Conservation (phyloP, 352 stramenopile species). For the Globisporangium lucens region DNA sequence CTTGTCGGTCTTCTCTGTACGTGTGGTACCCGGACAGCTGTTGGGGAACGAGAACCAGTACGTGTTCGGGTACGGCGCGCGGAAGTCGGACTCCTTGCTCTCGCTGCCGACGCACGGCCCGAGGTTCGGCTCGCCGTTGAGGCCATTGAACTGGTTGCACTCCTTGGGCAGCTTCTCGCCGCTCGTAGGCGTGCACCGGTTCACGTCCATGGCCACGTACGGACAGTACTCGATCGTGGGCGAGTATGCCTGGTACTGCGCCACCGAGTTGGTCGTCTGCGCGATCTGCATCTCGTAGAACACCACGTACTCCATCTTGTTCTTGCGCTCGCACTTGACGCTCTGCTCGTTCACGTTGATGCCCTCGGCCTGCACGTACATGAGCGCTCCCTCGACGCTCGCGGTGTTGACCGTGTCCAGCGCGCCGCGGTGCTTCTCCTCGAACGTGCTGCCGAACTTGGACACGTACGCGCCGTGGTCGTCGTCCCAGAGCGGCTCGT, state of each 20-base stretch:
- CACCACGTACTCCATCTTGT: conserved; percentile 30
- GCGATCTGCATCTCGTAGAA: conserved; percentile 34
- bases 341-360: conserved; percentile 33
- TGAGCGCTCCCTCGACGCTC: conserved; percentile 69
- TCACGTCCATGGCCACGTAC: conserved; percentile 15
- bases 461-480: conserved; percentile 22
- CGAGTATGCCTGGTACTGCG: conserved; percentile 18
- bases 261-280: conserved; percentile 19
- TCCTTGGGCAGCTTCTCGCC: conserved; percentile 17
- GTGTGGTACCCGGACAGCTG: conserved; percentile 18
- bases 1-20: conserved; percentile 12
- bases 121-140: conserved; percentile 22
- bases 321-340: conserved; percentile 32
- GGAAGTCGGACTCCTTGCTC: conserved; percentile 18
- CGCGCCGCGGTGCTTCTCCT: conserved; percentile 23
- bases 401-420: conserved; percentile 76
- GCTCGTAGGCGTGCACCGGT: conserved; percentile 19
- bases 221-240: conserved; percentile 15
- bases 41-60: conserved; percentile 42
- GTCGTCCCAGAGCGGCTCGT: conserved; percentile 28
- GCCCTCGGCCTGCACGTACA: conserved; percentile 78
- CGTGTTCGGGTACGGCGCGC: conserved; percentile 29
- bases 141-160: conserved; percentile 25
- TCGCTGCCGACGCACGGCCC: conserved; percentile 16
- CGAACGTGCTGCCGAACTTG: conserved; percentile 26